Evolutionary conservation across 305 asterid genomes (phyloP), one percentile per base, ranked within the genome.

Genomic region (Fraxinus xanthoxyloides): DNA sequence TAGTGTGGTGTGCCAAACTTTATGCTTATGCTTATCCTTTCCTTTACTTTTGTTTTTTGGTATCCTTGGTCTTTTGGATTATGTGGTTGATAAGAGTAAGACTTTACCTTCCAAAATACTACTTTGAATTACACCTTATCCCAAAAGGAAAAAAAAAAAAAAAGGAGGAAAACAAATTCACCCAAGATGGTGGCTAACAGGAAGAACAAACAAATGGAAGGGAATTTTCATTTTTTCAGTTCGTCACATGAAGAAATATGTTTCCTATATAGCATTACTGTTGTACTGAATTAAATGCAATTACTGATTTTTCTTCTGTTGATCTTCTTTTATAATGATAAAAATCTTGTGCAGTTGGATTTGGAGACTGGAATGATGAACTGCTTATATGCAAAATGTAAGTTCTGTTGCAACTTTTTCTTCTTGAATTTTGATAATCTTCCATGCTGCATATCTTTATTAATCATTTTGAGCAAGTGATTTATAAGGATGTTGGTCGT

Each of bases 321-420:
- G 30, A 5, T 76, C 19, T 30, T 19, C n/a, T 81, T 76, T 31
- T 72, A 72, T 69, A 78, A 78, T 78, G 75, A 76, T 78, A 40
- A 4, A 75, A 59, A 38, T 82, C 17, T 46, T 75, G 31, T 88
- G 92, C 85, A 97, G 99, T 89, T 97, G 93, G 97, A 94, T 87
- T 84, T 97, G 92, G 96, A 91, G 97, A 94, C 95, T 82, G 99
- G 90, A 59, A 97, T 97, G 99, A 91, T 97, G 98, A 98, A 97
- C 84, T 97, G 99, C 92, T 92, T 97, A 80, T 93, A 93, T 84
- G 99, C 99, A 12, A 97, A 94, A 88, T 97, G 99, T 97, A 88
- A 90, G 98, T 90, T 82, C 65, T 43, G 76, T 23, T 30, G 34
- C 77, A 30, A 17, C 56, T 76, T 17, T 65, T 54, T 77, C 30